A percentile compares a stretch with the other conserved stretches of the same genome.
phyloP scores from a whole-genome alignment of 768 basidiomycete genomes.

The Tephrocybe rancida region DNA sequence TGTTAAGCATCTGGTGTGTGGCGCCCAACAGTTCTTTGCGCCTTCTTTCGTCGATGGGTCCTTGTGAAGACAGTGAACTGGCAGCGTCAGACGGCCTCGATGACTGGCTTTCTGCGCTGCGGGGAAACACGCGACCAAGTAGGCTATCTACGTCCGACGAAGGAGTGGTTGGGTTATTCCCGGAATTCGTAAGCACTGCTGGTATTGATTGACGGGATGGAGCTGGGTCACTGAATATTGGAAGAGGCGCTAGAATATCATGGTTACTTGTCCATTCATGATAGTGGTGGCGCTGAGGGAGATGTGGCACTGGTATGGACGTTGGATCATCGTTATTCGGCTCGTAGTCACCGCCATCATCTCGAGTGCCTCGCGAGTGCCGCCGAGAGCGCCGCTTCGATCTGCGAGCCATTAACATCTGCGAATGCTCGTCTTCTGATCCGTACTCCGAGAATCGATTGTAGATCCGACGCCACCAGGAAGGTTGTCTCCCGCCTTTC shows the following conservation, averaged over 20 bases:
- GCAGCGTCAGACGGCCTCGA: not conserved
- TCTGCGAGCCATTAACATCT: conserved; percentile 8
- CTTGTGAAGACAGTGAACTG: not conserved
- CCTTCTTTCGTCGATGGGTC: not conserved
- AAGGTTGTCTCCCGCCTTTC: conserved; percentile 34
- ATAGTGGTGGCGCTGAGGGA: conserved; percentile 18
- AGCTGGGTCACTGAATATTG: conserved; percentile 16
- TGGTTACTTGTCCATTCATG: not conserved
- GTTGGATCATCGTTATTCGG: conserved; percentile 43
- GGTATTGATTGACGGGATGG: not conserved
- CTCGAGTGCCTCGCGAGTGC: not conserved
- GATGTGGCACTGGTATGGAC: conserved; percentile 28
- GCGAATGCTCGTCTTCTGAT: conserved; percentile 24
- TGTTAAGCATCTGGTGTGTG: not conserved
- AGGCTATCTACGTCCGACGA: conserved; percentile 23
- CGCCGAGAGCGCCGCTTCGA: conserved; percentile 3
- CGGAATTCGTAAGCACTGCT: not conserved
- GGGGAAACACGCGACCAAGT: conserved; percentile 27
- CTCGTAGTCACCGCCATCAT: conserved; percentile 14
- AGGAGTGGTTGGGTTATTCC: not conserved
- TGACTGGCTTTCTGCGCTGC: conserved; percentile 4
- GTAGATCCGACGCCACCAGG: conserved; percentile 64
- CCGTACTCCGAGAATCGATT: conserved; percentile 49
- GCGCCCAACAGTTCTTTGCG: not conserved
- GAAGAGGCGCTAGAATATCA: conserved; percentile 18